Evolutionary conservation across 2,329 filamentous ascomycete species (phyloP).

Genomic region (Fusarium pininemorale): DNA sequence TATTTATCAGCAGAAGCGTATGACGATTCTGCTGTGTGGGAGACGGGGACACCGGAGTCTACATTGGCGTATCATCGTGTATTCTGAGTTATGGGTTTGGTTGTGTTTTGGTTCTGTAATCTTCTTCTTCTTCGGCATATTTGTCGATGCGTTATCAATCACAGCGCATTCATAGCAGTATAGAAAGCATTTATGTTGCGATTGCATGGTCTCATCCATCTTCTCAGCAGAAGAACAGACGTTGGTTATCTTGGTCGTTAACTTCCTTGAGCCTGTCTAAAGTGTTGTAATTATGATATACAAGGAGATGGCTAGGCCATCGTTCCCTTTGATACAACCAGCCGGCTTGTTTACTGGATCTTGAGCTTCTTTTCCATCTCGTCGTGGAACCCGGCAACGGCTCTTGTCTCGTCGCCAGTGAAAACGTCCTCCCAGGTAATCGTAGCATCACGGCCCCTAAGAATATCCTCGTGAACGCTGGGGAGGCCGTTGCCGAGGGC

Average conservation of each 20-base stretch:
- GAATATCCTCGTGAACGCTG: conserved; percentile 87
- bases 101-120: conserved; percentile 34
- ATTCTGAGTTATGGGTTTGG: conserved; percentile 40
- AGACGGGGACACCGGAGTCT: conserved; percentile 43
- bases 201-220: conserved; percentile 20
- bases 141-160: conserved; percentile 22
- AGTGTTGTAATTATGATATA: conserved; percentile 28
- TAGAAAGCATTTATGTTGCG: conserved; percentile 24
- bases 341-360: conserved; percentile 60
- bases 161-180: conserved; percentile 48
- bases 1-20: conserved; percentile 36
- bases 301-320: conserved; percentile 9
- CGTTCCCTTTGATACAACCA: background rate
- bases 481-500: conserved; percentile 68
- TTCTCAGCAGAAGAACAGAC: background rate
- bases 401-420: conserved; percentile 77
- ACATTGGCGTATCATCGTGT: conserved; percentile 43
- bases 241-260: background rate
- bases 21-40: conserved; percentile 34
- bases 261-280: conserved; percentile 26
- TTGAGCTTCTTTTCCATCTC: conserved; percentile 94
- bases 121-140: conserved; percentile 5
- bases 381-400: conserved; percentile 79
- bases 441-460: conserved; percentile 79
- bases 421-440: conserved; percentile 96